Base-by-base conservation (phyloP, 2,329 filamentous ascomycete species). In the Thelonectria olida region DNA sequence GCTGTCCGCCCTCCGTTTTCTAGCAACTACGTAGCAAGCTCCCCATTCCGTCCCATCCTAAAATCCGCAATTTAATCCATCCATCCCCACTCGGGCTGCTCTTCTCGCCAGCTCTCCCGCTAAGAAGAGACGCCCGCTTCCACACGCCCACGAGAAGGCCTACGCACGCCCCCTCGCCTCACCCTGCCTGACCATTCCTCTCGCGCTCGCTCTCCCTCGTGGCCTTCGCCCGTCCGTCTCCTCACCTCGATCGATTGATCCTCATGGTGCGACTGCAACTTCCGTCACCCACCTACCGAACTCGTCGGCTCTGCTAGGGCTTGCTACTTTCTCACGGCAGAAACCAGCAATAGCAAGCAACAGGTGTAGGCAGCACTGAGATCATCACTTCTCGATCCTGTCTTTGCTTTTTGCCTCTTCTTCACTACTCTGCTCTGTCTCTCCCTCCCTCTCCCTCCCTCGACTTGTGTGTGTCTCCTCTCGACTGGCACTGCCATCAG, bases 161-260 rank as follows among this genome's bases (percentile, higher is more conserved):
- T 34, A 20, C 47, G 54, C 57, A 60, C 57, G 28, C 54, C 54
- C 55, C 57, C 51, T 47, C 44, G 28, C 22, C 57, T 23, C 28
- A 38, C 51, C 31, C 44, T 38, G 41, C 50, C 39, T 45, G 34
- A 39, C 31, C 42, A 42, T 59, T 38, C 44, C 42, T 44, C 42
- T 45, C 39, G 28, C 50, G 42, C 51, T 60, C 57, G 25, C 41
- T 25, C 20, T 39, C 42, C 57, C 34, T 55, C 53, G 44, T 36
- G 42, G 28, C 52, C 12, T 54, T 44, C 15, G 39, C 20, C 41
- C 45, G 36, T 45, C 41, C 48, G 36, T 39, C 49, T 44, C 51
- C 45, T 60, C 57, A 38, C 51, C 45, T 50, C 45, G 28, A 50
- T 55, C 51, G 38, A 60, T 55, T 49, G 45, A 60, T 60, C 25